phyloP scores from a whole-genome alignment of 2,329 filamentous ascomycete species.

The Colletotrichum australisinense region DNA sequence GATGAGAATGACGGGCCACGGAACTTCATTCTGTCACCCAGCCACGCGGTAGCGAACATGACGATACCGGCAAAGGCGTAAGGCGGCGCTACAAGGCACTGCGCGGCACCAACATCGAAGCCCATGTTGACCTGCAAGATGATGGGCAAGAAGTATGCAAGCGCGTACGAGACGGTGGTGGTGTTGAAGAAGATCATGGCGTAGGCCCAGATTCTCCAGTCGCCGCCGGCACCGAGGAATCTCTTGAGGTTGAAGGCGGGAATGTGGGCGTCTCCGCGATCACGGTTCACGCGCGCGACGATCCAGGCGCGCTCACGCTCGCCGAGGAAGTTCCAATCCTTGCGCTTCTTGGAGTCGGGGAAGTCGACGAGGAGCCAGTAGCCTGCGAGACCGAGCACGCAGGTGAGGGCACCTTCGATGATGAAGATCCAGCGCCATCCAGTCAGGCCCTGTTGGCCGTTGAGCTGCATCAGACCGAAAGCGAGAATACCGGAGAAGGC shows the following conservation, averaged over 20 bases:
- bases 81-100: slow-evolving; percentile 78
- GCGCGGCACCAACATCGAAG: slow-evolving; percentile 71
- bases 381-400: slow-evolving; percentile 57
- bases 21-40: slow-evolving; percentile 74
- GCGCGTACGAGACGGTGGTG: slow-evolving; percentile 79
- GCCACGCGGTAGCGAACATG: slow-evolving; percentile 70
- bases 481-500: slow-evolving; percentile 77
- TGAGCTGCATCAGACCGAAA: slow-evolving; percentile 75
- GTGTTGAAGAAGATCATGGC: slow-evolving; percentile 71
- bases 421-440: slow-evolving; percentile 79
- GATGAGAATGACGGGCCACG: slow-evolving; percentile 73
- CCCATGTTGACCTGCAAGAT: slow-evolving; percentile 74
- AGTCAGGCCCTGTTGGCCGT: slow-evolving; percentile 62
- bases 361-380: slow-evolving; percentile 74
- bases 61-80: slow-evolving; percentile 73
- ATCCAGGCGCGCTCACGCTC: slow-evolving; percentile 63
- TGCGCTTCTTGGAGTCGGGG: slow-evolving; percentile 63
- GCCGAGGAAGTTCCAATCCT: slow-evolving; percentile 64
- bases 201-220: slow-evolving; percentile 73
- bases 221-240: slow-evolving; percentile 59
- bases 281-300: slow-evolving; percentile 64
- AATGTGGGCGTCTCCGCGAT: slow-evolving; percentile 67
- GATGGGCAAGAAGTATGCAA: slow-evolving; percentile 84
- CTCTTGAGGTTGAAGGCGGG: slow-evolving; percentile 61
- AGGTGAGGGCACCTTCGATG: slow-evolving; percentile 65